A percentile compares a stretch with the other conserved stretches of the same genome.
Conservation (phyloP, 805 yeast genomes). For the Millerozyma miso region DNA sequence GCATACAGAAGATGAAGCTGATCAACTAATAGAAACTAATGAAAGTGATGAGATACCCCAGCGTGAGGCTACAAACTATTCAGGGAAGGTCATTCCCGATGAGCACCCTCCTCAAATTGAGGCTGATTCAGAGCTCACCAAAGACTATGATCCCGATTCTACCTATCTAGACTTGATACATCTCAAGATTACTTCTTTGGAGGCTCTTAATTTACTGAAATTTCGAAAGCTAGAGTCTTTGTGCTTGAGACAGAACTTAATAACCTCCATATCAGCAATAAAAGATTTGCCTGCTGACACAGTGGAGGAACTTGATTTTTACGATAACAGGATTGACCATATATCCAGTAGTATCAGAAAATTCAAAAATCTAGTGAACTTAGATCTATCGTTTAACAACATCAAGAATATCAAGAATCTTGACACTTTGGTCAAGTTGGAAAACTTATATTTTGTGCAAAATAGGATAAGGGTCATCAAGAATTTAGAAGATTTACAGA, state of each 20-base stretch:
- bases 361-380: constrained; percentile 48
- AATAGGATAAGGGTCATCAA: constrained; percentile 75
- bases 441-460: constrained; percentile 80
- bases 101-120: constrained; percentile 50
- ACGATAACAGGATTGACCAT: constrained; percentile 88
- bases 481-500: constrained; percentile 52
- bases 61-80: constrained; percentile 20
- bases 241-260: constrained; percentile 78
- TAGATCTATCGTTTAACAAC: constrained; percentile 88
- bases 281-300: constrained; percentile 59
- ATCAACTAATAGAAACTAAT: constrained; percentile 16
- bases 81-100: constrained; percentile 44
- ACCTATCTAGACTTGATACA: constrained; percentile 65
- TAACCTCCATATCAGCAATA: constrained; percentile 57
- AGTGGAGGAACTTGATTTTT: constrained; percentile 77
- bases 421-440: constrained; percentile 55
- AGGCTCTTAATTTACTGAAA: constrained; percentile 53
- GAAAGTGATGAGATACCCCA: constrained; percentile 31
- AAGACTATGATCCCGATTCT: constrained; percentile 52
- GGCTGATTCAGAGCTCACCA: constrained; percentile 65
- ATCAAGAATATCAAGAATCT: constrained; percentile 81
- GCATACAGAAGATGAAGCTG: constrained; percentile 22
- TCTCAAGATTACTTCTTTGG: constrained; percentile 60
- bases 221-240: constrained; percentile 56
- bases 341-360: constrained; percentile 68